Percentiles rank a stretch among this genome's conserved stretches.
Evolutionary conservation across 1,284 basidiomycete genomes (phyloP).

Genomic region (Hymenochaete sp.): DNA sequence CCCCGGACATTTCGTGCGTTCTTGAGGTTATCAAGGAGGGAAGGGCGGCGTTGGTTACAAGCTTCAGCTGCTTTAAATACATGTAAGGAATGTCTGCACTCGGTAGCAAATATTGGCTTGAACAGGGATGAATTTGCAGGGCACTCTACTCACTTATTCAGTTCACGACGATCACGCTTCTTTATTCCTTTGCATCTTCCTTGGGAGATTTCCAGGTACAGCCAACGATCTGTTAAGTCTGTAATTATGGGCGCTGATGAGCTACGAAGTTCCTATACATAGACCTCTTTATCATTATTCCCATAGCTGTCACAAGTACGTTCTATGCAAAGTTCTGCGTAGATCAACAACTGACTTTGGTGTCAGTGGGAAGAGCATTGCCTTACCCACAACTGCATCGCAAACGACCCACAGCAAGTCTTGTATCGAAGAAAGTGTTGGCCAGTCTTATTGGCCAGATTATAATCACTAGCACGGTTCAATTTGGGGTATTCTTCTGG

Average conservation of each 20-base stretch:
- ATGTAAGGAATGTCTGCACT: constrained; percentile 54
- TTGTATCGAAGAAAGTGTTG: constrained; percentile 94
- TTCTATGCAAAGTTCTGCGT: not conserved
- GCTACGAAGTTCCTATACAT: constrained; percentile 83
- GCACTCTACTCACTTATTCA: constrained; percentile 88
- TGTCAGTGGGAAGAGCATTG: constrained; percentile 84
- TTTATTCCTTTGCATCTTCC: constrained; percentile 95
- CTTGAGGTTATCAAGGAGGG: constrained; percentile 96
- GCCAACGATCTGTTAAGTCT: constrained; percentile 10
- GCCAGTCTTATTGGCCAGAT: constrained; percentile 93
- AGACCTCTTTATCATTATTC: constrained; percentile 95
- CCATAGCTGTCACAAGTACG: constrained; percentile 90
- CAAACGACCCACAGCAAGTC: constrained; percentile 90
- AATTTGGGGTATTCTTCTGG: constrained; percentile 87
- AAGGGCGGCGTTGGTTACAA: constrained; percentile 90
- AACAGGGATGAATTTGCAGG: constrained; percentile 35
- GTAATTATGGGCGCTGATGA: not conserved
- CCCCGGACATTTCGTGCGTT: constrained; percentile 93
- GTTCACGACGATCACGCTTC: constrained; percentile 79
- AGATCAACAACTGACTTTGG: constrained; percentile 10
- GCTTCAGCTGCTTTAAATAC: constrained; percentile 99
- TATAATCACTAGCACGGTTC: constrained; percentile 74
- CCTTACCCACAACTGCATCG: constrained; percentile 83
- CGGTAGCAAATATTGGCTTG: not conserved
- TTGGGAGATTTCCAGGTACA: constrained; percentile 91